These are phyloP conservation scores for Trichosporon ovoides DNA, from an alignment of 1,284 basidiomycete species.

Conservation along the genomic window DNA sequence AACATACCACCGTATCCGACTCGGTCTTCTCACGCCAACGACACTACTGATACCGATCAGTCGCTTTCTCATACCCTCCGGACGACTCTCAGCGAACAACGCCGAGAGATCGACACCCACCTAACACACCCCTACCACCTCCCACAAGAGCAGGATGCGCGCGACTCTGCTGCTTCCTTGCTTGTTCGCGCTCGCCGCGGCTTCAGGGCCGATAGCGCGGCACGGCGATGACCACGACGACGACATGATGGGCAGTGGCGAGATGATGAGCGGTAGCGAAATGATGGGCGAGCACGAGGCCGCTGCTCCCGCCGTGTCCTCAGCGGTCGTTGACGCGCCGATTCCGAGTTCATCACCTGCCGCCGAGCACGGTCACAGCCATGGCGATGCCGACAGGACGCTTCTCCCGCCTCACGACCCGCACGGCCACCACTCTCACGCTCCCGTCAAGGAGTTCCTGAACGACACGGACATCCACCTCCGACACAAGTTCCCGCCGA, in stretches of 20 bases:
- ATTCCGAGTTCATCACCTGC: neutral
- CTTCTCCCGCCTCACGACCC: constrained; percentile 11
- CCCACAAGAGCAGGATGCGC: constrained; percentile 13
- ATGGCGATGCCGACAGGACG: neutral
- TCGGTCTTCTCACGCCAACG: neutral
- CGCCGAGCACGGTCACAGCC: neutral
- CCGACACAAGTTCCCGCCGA: constrained; percentile 38
- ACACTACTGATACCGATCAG: neutral
- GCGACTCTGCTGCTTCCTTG: constrained; percentile 10
- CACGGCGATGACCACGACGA: constrained; percentile 17
- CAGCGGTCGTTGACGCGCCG: neutral
- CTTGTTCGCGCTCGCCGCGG: constrained; percentile 3
- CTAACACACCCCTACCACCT: neutral
- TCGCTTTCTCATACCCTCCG: too few relatives aligned
- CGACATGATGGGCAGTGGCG: constrained; percentile 8
- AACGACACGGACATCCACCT: constrained; percentile 37
- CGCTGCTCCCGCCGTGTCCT: neutral
- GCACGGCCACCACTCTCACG: constrained; percentile 30
- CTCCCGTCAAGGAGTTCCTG: constrained; percentile 26
- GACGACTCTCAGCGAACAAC: neutral
- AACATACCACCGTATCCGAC: too few relatives aligned
- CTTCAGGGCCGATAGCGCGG: neutral
- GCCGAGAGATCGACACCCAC: neutral
- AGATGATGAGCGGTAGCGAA: constrained; percentile 5
- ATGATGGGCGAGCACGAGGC: too few relatives aligned